phyloP scores from a whole-genome alignment of 2,329 filamentous ascomycete species.

The Epichloe uncinata region DNA sequence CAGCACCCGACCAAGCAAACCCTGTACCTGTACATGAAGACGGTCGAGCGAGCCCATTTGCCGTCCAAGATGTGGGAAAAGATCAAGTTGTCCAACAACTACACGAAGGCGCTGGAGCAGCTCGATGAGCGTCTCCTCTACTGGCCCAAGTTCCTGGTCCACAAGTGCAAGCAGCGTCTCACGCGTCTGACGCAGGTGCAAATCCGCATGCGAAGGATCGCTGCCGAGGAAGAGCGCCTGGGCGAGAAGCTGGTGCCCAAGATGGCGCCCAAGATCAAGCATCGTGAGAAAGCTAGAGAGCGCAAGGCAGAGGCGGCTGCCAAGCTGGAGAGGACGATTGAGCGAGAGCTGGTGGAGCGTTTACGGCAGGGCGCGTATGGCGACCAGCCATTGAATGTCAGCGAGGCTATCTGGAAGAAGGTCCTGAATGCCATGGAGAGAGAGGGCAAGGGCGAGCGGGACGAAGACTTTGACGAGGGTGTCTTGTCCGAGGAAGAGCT shows the following conservation, averaged over 20 bases:
- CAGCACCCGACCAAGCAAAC: constrained; percentile 67
- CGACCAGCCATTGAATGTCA: constrained; percentile 86
- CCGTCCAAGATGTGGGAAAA: constrained; percentile 91
- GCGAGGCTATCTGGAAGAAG: constrained; percentile 93
- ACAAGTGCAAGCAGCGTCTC: constrained; percentile 94
- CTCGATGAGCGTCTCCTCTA: constrained; percentile 79
- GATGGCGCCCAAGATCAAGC: constrained; percentile 77
- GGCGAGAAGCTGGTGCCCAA: constrained; percentile 82
- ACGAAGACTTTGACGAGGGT: constrained; percentile 81
- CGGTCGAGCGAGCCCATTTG: constrained; percentile 74
- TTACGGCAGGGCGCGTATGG: constrained; percentile 88
- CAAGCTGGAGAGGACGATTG: constrained; percentile 91
- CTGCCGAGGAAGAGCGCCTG: constrained; percentile 76
- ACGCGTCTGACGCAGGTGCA: constrained; percentile 86
- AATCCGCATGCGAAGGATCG: constrained; percentile 65
- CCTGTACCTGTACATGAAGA: constrained; percentile 96
- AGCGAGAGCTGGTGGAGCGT: constrained; percentile 85
- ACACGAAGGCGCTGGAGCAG: constrained; percentile 75
- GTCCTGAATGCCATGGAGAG: constrained; percentile 83
- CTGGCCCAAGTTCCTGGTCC: constrained; percentile 85
- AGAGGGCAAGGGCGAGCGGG: constrained; percentile 67
- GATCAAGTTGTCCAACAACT: constrained; percentile 81
- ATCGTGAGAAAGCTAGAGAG: constrained; percentile 62
- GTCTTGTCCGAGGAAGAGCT: constrained; percentile 66
- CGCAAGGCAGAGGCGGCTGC: constrained; percentile 69